Conservation (phyloP, 352 stramenopile genomes). For the Phytopythium oedochilum region DNA sequence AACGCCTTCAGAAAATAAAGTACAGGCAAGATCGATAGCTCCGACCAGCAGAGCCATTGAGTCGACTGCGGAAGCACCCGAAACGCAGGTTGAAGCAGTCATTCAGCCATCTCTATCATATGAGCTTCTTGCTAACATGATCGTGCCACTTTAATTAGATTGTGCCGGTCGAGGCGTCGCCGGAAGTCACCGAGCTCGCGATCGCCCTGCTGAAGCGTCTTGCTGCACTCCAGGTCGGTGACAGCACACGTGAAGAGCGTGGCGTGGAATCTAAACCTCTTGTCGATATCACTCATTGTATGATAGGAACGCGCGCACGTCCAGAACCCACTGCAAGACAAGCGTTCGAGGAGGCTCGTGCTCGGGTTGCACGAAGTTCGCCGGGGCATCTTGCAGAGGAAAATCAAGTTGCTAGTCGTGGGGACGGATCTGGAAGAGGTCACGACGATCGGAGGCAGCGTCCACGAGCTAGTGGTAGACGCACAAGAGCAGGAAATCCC, state of each 20-base stretch:
- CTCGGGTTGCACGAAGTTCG: conserved; percentile 92
- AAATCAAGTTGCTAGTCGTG: conserved; percentile 85
- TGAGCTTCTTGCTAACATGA: not conserved
- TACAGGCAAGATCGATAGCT: not conserved
- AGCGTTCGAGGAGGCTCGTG: conserved; percentile 75
- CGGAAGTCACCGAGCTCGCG: conserved; percentile 6
- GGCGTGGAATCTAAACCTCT: not conserved
- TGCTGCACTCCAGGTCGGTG: conserved; percentile 21
- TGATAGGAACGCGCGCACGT: conserved; percentile 59
- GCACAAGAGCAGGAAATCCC: conserved; percentile 41
- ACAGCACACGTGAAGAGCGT: too few relatives aligned
- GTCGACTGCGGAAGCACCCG: not conserved
- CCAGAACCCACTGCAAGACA: conserved; percentile 60
- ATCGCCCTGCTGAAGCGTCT: conserved; percentile 21
- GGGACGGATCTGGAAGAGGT: conserved; percentile 88
- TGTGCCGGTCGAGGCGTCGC: too few relatives aligned
- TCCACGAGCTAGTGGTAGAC: conserved; percentile 80
- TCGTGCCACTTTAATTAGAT: too few relatives aligned
- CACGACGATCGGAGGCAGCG: conserved; percentile 72
- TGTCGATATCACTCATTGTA: not conserved
- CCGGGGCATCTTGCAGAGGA: conserved; percentile 76
- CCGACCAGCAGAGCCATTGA: not conserved
- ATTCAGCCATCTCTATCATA: too few relatives aligned
- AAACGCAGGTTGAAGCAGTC: not conserved
- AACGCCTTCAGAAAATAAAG: not conserved